These are phyloP conservation scores for Amyloporia xantha DNA, from an alignment of 768 basidiomycete species.

Conservation along the genomic window DNA sequence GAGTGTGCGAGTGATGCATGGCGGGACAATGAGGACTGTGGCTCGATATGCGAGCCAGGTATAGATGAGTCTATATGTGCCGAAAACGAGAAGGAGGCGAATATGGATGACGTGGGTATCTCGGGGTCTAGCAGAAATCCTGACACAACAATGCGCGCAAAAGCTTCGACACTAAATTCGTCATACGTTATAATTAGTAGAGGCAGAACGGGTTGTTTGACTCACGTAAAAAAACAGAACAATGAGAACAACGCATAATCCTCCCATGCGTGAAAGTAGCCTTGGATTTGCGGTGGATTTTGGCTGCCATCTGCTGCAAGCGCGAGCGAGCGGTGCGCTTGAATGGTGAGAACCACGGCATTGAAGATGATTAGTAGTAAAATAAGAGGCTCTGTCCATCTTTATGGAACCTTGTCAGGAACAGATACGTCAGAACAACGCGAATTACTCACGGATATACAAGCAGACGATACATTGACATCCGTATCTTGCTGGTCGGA, in stretches of 20 bases:
- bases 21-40: conserved; percentile 16
- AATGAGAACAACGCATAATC: conserved; percentile 80
- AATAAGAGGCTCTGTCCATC: conserved; percentile 84
- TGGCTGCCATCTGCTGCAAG: conserved; percentile 36
- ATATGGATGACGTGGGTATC: conserved; percentile 44
- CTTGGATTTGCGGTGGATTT: conserved; percentile 38
- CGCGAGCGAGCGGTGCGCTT: conserved; percentile 59
- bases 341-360: conserved; percentile 74
- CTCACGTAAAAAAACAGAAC: conserved; percentile 83
- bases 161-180: conserved; percentile 63
- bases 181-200: no score
- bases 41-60: conserved; percentile 6
- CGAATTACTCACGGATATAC: conserved; percentile 57
- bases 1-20: conserved; percentile 21
- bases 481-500: conserved; percentile 56
- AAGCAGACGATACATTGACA: conserved; percentile 60
- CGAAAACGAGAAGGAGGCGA: conserved; percentile 33
- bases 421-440: no score
- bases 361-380: conserved; percentile 80
- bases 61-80: conserved; percentile 21
- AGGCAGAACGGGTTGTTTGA: no score
- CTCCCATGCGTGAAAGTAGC: conserved; percentile 88
- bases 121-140: conserved; percentile 87
- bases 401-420: no score
- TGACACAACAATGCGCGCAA: conserved; percentile 84